Evolutionary conservation across 192 early-diverging fungal genomes (phyloP).

Genomic region (Coemansia furcata): DNA sequence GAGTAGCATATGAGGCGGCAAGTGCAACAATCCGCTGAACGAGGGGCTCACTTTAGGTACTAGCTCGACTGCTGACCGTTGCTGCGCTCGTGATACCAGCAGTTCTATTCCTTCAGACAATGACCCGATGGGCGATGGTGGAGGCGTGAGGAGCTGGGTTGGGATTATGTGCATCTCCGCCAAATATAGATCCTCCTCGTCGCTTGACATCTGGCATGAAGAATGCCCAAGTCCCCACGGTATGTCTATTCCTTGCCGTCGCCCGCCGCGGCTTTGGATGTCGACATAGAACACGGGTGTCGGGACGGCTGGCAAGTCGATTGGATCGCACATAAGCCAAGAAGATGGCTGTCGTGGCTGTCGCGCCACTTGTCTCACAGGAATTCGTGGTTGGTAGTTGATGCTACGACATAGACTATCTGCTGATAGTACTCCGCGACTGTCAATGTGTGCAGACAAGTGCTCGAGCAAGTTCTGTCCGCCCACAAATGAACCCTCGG

Average conservation of each 20-base stretch:
- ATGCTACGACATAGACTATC: background rate
- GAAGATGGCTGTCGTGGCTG: background rate
- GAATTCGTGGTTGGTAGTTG: background rate
- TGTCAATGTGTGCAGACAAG: slow-evolving; percentile 19
- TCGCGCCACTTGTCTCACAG: background rate
- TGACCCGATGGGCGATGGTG: slow-evolving; percentile 21
- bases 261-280: background rate
- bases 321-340: slow-evolving; percentile 48
- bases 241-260: background rate
- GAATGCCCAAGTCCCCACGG: background rate
- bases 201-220: background rate
- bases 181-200: background rate
- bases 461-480: slow-evolving; percentile 17
- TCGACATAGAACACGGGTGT: background rate
- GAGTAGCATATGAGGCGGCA: slow-evolving; percentile 40
- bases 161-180: slow-evolving; percentile 14
- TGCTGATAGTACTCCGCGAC: slow-evolving; percentile 18
- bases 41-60: background rate
- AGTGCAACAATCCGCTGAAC: slow-evolving; percentile 6
- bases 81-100: background rate
- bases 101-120: background rate
- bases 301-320: slow-evolving; percentile 28
- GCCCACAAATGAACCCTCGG: slow-evolving; percentile 17
- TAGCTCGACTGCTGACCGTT: background rate
- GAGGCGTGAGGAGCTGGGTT: slow-evolving; percentile 42